Percentiles rank a stretch among this genome's conserved stretches.
These are phyloP conservation scores for Dactylonectria macrodidyma DNA, from an alignment of 2,329 filamentous ascomycete genomes.

Conservation along the genomic window DNA sequence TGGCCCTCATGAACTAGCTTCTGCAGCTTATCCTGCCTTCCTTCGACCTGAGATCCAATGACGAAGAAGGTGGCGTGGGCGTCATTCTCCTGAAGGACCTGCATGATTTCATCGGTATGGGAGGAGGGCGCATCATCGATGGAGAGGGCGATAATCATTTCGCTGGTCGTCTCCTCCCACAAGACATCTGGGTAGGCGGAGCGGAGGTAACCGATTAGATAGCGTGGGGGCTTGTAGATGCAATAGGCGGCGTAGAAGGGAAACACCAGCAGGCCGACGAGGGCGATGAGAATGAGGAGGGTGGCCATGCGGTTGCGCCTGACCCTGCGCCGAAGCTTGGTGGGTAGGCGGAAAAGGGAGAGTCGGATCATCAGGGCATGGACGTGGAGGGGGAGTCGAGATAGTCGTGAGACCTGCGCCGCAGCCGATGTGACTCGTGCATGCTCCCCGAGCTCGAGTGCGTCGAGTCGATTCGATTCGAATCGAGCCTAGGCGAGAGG, in stretches of 20 bases:
- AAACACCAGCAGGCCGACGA: slow-evolving; percentile 54
- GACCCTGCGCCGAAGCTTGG: slow-evolving; percentile 70
- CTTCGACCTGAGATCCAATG: slow-evolving; percentile 82
- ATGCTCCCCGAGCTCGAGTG: slow-evolving; percentile 39
- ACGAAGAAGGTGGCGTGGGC: slow-evolving; percentile 90
- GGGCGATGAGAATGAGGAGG: slow-evolving; percentile 58
- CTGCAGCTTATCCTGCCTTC: slow-evolving; percentile 67
- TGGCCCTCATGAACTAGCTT: slow-evolving; percentile 74
- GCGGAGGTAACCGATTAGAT: slow-evolving; percentile 80
- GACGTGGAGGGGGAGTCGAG: slow-evolving; percentile 24
- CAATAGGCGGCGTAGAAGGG: slow-evolving; percentile 70
- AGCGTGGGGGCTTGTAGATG: slow-evolving; percentile 85
- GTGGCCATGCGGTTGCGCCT: slow-evolving; percentile 72
- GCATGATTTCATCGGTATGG: slow-evolving; percentile 79
- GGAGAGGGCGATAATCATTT: slow-evolving; percentile 83
- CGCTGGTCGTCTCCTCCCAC: slow-evolving; percentile 73
- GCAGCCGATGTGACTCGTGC: slow-evolving; percentile 38
- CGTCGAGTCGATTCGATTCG: neutral
- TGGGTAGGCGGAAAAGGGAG: slow-evolving; percentile 68
- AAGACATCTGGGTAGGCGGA: slow-evolving; percentile 83
- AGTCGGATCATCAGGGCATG: slow-evolving; percentile 55
- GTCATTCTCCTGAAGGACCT: slow-evolving; percentile 74
- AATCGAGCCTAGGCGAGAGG: neutral
- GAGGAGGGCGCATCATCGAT: slow-evolving; percentile 88
- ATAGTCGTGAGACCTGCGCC: slow-evolving; percentile 40